These are phyloP conservation scores for Cubamyces lactineus DNA, from an alignment of 768 basidiomycete genomes.

Conservation along the genomic window DNA sequence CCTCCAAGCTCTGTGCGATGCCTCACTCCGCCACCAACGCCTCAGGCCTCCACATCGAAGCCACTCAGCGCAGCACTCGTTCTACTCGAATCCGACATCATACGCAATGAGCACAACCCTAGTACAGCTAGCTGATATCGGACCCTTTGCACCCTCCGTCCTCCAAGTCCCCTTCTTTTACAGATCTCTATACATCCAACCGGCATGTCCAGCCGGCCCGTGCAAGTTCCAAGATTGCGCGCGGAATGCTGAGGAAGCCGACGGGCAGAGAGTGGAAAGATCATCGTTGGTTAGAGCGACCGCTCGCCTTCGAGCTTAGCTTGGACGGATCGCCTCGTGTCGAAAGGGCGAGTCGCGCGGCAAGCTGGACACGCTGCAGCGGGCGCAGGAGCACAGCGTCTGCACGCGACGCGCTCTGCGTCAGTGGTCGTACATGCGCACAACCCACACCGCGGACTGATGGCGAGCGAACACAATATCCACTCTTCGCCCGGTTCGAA, in stretches of 20 bases:
- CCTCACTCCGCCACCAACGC: no score
- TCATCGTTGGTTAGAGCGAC: background rate
- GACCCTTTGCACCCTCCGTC: no score
- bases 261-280: background rate
- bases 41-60: no score
- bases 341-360: background rate
- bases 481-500: constrained; percentile 15
- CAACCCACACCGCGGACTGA: constrained; percentile 11
- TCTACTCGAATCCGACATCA: no score
- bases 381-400: background rate
- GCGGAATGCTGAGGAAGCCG: background rate
- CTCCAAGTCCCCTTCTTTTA: no score
- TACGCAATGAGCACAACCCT: no score
- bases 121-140: no score
- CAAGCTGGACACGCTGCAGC: background rate
- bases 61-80: no score
- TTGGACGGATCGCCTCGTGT: background rate
- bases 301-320: background rate
- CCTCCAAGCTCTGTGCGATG: no score
- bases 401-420: constrained; percentile 7
- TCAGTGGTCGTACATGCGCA: constrained; percentile 4
- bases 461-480: constrained; percentile 6
- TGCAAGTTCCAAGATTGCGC: background rate
- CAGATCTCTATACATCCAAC: no score
- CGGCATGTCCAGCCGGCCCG: background rate